These are phyloP conservation scores for Chaetomiaceae sp. DNA, from an alignment of 2,329 filamentous ascomycete species.

Conservation along the genomic window DNA sequence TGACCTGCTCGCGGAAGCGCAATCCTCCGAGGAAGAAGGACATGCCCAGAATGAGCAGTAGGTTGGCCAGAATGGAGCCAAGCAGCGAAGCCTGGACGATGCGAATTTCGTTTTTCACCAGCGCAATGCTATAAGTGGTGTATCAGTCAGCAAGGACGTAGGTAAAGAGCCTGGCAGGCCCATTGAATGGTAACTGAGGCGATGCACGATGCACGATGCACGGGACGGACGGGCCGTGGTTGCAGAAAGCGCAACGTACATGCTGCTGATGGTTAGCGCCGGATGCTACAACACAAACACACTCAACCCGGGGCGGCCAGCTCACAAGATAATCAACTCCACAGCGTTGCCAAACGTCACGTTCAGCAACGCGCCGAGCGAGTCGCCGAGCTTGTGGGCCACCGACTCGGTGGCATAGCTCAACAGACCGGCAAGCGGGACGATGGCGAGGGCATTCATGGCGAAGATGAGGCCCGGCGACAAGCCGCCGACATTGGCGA, in stretches of 20 bases:
- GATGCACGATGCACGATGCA: not conserved
- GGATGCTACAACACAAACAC: not conserved
- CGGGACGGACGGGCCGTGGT: not conserved
- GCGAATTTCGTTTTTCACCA: constrained; percentile 76
- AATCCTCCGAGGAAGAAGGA: constrained; percentile 81
- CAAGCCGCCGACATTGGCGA: constrained; percentile 47
- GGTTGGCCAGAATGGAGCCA: constrained; percentile 82
- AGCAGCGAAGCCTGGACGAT: constrained; percentile 88
- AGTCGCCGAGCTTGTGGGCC: constrained; percentile 65
- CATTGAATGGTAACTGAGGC: no score
- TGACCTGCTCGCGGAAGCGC: constrained; percentile 76
- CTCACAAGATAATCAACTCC: constrained; percentile 66
- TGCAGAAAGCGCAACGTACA: constrained; percentile 39
- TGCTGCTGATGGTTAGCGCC: constrained; percentile 32
- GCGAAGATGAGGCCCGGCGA: constrained; percentile 61
- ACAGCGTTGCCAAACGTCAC: constrained; percentile 76
- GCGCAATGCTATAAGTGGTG: constrained; percentile 55
- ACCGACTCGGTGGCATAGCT: constrained; percentile 71
- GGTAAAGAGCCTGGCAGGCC: not conserved
- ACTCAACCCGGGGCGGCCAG: not conserved
- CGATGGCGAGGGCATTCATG: constrained; percentile 69
- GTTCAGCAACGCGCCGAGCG: constrained; percentile 66
- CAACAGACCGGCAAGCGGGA: constrained; percentile 66
- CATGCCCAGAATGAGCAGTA: constrained; percentile 88
- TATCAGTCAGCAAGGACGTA: not conserved